These are phyloP conservation scores for Verticillium nonalfalfae DNA, from an alignment of 2,329 filamentous ascomycete genomes.

Conservation along the genomic window DNA sequence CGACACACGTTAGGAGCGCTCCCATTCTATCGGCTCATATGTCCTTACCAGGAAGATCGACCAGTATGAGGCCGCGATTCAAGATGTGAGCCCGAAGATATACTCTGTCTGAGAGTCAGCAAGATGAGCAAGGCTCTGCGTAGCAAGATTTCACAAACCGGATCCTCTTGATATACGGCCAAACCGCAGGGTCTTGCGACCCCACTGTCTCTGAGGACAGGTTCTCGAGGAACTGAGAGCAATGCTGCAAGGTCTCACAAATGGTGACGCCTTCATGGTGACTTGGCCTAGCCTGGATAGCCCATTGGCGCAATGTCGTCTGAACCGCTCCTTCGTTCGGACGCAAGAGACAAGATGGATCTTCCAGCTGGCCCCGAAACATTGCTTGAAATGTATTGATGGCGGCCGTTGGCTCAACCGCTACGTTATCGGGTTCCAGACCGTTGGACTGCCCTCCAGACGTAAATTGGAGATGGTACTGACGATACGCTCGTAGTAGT, in stretches of 20 bases:
- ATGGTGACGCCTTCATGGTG: neutral
- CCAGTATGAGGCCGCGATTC: conserved; percentile 38
- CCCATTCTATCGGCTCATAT: no score
- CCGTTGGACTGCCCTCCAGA: no score
- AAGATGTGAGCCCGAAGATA: conserved; percentile 36
- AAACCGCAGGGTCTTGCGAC: conserved; percentile 17
- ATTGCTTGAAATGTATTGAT: conserved; percentile 28
- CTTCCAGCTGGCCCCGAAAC: conserved; percentile 17
- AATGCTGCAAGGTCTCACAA: conserved; percentile 15
- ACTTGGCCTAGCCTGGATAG: conserved; percentile 7
- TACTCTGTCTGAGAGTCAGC: conserved; percentile 22
- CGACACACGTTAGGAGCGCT: neutral
- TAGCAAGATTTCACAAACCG: conserved; percentile 17
- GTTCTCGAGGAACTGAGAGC: conserved; percentile 23
- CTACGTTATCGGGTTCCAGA: conserved; percentile 14
- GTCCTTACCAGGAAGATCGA: conserved; percentile 38
- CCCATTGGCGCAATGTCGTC: conserved; percentile 16
- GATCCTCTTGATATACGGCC: conserved; percentile 39
- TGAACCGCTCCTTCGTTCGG: conserved; percentile 9
- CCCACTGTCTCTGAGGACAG: conserved; percentile 28
- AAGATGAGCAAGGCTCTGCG: no score
- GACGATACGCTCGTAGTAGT: no score
- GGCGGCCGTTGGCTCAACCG: conserved; percentile 24
- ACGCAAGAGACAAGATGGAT: conserved; percentile 14
- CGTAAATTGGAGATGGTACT: no score